Evolutionary conservation across 768 basidiomycete genomes (phyloP), one percentile per base, ranked within the genome.

Genomic region (Mycena sanguinolenta): DNA sequence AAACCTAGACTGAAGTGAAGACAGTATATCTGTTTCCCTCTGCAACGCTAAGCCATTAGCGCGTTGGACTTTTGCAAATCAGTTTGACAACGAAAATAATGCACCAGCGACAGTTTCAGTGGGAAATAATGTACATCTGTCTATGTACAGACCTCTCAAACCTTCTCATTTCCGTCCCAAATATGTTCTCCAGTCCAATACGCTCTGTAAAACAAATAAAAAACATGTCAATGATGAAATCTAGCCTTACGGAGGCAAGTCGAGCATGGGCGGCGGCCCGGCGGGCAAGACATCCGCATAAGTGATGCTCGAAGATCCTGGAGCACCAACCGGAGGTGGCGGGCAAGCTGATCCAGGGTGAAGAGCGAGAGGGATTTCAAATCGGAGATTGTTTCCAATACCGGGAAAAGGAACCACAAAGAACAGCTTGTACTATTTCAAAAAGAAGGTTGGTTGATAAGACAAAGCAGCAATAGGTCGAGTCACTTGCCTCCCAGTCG

Each of bases 341-440:
- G 63, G 53, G 5, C 38, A n/a, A n/a, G n/a, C n/a, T n/a, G n/a
- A 60, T 13, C 59, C 63, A 21, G 71, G 34, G 52, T 57, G 38
- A 28, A 73, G 67, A 14, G 30, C 44, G 16, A 73, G 50, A 8
- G 71, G 67, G 13, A 66, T 25, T 1, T 46, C 27, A 23, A 69
- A 23, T 60, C 52, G 21, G 38, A 73, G 59, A 54, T 69, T 49
- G 60, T 73, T 73, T 7, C 63, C 60, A 14, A 73, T 58, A 1
- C 71, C 71, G 16, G 71, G 44, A 21, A 69, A 73, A 13, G 71
- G 71, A 14, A 69, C 60, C 1, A 58, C 59, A 21, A 73, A 42
- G 1, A 23, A 27, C 2, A 73, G 64, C 12, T 50, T 21, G 36
- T 73, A 69, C 71, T 72, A 19, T n/a, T 13, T 6, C 30, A 21